Percentiles rank a stretch among this genome's conserved stretches.
These are phyloP conservation scores for Cladosporium sp. DNA, from an alignment of 2,329 filamentous ascomycete species.

Conservation along the genomic window DNA sequence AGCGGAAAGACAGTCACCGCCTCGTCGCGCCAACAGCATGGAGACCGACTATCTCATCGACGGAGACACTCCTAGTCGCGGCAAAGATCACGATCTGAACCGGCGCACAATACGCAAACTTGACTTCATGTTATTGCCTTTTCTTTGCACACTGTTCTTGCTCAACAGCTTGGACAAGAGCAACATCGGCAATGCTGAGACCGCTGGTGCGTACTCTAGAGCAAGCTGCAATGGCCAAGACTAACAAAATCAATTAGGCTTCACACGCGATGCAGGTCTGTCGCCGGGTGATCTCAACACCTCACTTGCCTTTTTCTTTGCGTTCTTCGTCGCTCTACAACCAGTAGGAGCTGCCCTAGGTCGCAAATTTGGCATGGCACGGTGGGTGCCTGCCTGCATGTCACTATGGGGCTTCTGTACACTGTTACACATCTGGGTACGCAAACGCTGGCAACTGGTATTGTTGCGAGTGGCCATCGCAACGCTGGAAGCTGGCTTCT, in stretches of 20 bases:
- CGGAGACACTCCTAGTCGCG: background rate
- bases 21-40: background rate
- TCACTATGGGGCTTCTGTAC: slow-evolving; percentile 54
- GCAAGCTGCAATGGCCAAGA: too few species aligned
- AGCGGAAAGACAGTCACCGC: background rate
- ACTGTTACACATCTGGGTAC: slow-evolving; percentile 49
- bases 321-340: slow-evolving; percentile 60
- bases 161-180: slow-evolving; percentile 56
- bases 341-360: slow-evolving; percentile 59
- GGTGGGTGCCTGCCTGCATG: slow-evolving; percentile 61
- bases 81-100: slow-evolving; percentile 24
- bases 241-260: slow-evolving; percentile 39
- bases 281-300: slow-evolving; percentile 55
- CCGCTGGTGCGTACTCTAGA: slow-evolving; percentile 42
- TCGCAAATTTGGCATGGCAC: slow-evolving; percentile 55
- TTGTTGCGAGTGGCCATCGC: slow-evolving; percentile 49
- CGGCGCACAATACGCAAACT: slow-evolving; percentile 48
- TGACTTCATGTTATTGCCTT: slow-evolving; percentile 52
- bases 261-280: slow-evolving; percentile 57
- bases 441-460: slow-evolving; percentile 49
- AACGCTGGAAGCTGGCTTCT: slow-evolving; percentile 57
- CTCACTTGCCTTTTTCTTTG: slow-evolving; percentile 59
- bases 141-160: slow-evolving; percentile 53
- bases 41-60: background rate
- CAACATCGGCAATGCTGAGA: slow-evolving; percentile 58